Base-by-base conservation (phyloP, 805 yeast species). In the Starmerella potacharoeniae region DNA sequence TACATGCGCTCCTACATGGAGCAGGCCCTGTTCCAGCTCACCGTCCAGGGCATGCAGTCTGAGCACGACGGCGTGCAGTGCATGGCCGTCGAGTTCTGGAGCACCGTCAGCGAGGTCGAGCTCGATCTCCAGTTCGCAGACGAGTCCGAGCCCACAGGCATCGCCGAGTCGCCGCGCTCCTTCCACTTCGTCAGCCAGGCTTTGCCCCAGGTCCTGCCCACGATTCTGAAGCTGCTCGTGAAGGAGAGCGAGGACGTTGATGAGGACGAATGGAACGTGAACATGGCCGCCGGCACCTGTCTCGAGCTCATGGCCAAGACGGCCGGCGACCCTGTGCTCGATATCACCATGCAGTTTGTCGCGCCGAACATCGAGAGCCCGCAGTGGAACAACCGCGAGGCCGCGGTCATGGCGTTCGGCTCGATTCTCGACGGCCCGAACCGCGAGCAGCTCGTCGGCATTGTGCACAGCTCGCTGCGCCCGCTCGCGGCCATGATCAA, bases 211-310 rank as follows among this genome's bases (percentile, higher is more conserved):
- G 93, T 93, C 33, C 77, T 91, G 56, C 97, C 98, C 40, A 86
- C 95, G 34, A 73, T 93, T 58, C 77, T 93, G 63, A 75, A 78
- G 46, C 75, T 93, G 56, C 77, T 93, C 57, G 86, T 90, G 10
- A 80, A 87, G 69, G 97, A 89, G 70, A 97, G 89, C 55, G 96
- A 87, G 65, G 85, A 89, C 34, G 95, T 86, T 65, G 96, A 87
- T 67, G 77, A 73, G 45, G 98, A 93, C 66, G 95, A 87, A 65
- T 93, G 98, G 98, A 86, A 90, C 57, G 95, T 88, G 43, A 82
- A 96, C 9, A 91, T 91, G 97, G 97, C 97, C 51, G 96, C 98
- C 1, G 98, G 96, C 65, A 90, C 97, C 13, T 93, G 97, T 72
- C 74, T 93, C 66, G 96, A 88, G 73, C 77, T 93, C 59, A 90